phyloP scores from a whole-genome alignment of 1,284 basidiomycete species.

The Apiotrichum sp. region DNA sequence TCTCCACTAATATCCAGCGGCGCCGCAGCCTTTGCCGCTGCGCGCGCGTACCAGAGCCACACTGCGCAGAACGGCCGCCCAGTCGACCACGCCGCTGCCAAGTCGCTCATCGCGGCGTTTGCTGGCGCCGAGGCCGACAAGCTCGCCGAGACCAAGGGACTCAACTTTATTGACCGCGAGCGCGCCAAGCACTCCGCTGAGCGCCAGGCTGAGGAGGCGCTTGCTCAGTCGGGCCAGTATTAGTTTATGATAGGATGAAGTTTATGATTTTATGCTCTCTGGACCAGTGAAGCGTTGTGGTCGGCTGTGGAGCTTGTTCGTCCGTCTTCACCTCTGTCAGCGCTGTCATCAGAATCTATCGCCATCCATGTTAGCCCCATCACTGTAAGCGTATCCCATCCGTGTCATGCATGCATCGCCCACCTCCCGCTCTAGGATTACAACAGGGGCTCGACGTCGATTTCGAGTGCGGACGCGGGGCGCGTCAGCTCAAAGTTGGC shows the following conservation, averaged over 20 bases:
- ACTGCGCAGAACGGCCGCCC: slow-evolving; percentile 35
- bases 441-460: slow-evolving; percentile 87
- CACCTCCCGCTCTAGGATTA: slow-evolving; percentile 47
- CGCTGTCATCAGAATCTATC: too few species aligned
- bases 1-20: slow-evolving; percentile 17
- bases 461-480: slow-evolving; percentile 94
- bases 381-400: too few species aligned
- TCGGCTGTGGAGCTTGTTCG: too few species aligned
- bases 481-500: slow-evolving; percentile 87
- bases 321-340: too few species aligned
- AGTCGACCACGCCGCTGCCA: slow-evolving; percentile 12
- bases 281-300: too few species aligned
- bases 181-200: slow-evolving; percentile 34
- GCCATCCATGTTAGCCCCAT: too few species aligned
- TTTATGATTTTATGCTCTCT: too few species aligned
- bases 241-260: slow-evolving; percentile 4
- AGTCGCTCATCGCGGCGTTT: slow-evolving; percentile 30
- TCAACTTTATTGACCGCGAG: slow-evolving; percentile 37
- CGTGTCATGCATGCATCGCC: neutral
- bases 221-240: slow-evolving; percentile 37
- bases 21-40: slow-evolving; percentile 41
- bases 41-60: slow-evolving; percentile 43
- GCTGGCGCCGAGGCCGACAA: slow-evolving; percentile 45
- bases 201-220: slow-evolving; percentile 30
- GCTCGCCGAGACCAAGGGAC: slow-evolving; percentile 45